These are phyloP conservation scores for Astrocystis sublimbata DNA, from an alignment of 495 filamentous ascomycete genomes.

Conservation along the genomic window DNA sequence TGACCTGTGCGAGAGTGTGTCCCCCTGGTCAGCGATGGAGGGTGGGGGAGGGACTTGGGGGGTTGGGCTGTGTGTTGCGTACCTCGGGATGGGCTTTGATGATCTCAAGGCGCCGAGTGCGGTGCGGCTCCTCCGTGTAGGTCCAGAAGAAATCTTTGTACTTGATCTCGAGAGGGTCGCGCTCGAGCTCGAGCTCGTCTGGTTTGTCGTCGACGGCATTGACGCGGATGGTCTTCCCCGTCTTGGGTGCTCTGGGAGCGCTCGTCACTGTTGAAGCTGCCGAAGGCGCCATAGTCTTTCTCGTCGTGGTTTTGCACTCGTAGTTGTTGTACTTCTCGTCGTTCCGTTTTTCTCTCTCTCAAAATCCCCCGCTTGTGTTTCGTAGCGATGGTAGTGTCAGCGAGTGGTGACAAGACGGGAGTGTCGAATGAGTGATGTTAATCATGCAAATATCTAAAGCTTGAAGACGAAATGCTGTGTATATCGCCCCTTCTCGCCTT, in stretches of 20 bases:
- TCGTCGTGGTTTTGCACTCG: too few species aligned
- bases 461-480: neutral
- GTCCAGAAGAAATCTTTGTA: conserved; percentile 77
- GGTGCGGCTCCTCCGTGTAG: conserved; percentile 97
- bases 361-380: neutral
- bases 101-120: conserved; percentile 84
- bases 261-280: conserved; percentile 33
- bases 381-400: neutral
- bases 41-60: neutral
- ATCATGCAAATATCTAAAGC: too few species aligned
- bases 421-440: too few species aligned
- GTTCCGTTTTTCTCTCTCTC: too few species aligned
- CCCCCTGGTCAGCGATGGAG: neutral
- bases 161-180: conserved; percentile 42
- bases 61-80: conserved; percentile 19
- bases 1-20: conserved; percentile 62
- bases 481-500: neutral
- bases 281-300: conserved; percentile 30
- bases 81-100: conserved; percentile 99
- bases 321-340: too few species aligned
- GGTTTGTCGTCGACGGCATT: conserved; percentile 23
- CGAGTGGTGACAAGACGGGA: too few species aligned
- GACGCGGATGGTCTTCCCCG: conserved; percentile 29
- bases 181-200: conserved; percentile 21
- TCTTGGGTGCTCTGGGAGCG: conserved; percentile 19